Base-by-base conservation (phyloP, 2,329 filamentous ascomycete genomes). In the Pseudogymnoascus sp. region DNA sequence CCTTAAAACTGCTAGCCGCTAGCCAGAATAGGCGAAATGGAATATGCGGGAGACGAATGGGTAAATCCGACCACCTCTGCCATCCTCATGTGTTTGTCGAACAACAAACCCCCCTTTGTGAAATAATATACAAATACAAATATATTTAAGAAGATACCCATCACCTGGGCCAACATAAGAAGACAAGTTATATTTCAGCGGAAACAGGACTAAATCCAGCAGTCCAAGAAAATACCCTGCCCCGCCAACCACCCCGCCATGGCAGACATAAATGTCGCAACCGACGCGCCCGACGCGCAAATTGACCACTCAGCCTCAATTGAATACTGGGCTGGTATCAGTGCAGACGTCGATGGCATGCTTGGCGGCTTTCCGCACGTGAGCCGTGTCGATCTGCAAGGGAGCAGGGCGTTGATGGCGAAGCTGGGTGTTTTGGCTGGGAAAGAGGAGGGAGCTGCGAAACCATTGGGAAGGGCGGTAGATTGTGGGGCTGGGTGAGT, bases 341-440 rank as follows among this genome's bases (percentile, higher is more conserved):
- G 79, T 38, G 76, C 81, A 10, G 80, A 82, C 65, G 80, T 83
- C 66, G 82, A 88, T 69, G 90, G 91, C 71, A 93, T 95, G 87
- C 86, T 96, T 1, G 92, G 91, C 65, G 90, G 82, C 64, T 93
- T 75, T 78, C 84, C 84, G 1, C 81, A 86, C 73, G 82, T 90
- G 71, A 88, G 85, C 35, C 82, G 84, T 65, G 82, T 89, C 65
- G 90, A 93, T 73, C 79, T 93, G 6, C 84, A 86, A 69, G 87
- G 87, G 44, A 90, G 86, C 0, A 81, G 82, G 35, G 86, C 82
- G 61, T 91, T 93, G 73, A 74, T 91, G 35, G 81, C 84, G 13
- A 90, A 89, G 70, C 76, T 92, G 3, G 82, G 82, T 6, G 72
- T 81, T 14, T 21, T 59, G 19, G 56, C n/a, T 60, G 21, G 26